These are phyloP conservation scores for Penicillium waksmanii DNA, from an alignment of 495 filamentous ascomycete species.

Conservation along the genomic window DNA sequence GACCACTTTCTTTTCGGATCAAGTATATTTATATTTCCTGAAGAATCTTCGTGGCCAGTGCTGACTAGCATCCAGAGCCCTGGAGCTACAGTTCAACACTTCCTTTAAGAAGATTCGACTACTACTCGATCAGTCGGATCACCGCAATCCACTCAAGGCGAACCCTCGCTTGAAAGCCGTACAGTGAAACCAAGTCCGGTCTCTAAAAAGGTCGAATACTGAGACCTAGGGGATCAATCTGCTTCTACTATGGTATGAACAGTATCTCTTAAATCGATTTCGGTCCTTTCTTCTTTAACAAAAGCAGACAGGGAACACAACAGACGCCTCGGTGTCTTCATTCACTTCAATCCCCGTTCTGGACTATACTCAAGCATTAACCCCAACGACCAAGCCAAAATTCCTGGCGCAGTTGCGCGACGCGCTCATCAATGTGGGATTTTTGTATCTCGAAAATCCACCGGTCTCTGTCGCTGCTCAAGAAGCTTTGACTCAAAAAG, in stretches of 20 bases:
- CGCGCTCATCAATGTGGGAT: slow-evolving; percentile 88
- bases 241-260: neutral
- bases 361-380: slow-evolving; percentile 67
- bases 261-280: neutral
- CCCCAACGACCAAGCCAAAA: slow-evolving; percentile 67
- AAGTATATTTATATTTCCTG: no score
- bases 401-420: slow-evolving; percentile 76
- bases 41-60: no score
- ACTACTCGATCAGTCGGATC: no score
- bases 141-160: no score
- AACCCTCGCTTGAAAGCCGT: no score
- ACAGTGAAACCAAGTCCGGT: no score
- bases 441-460: slow-evolving; percentile 87
- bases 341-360: slow-evolving; percentile 84
- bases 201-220: no score
- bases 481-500: slow-evolving; percentile 68
- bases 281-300: neutral
- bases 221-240: neutral
- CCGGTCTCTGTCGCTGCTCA: slow-evolving; percentile 71
- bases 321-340: neutral
- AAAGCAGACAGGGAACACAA: neutral
- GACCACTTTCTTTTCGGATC: neutral
- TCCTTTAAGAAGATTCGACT: no score
- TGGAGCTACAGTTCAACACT: no score
- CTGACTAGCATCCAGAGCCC: no score